A percentile compares a stretch with the other conserved stretches of the same genome.
These are phyloP conservation scores for Clathrospora elynae DNA, from an alignment of 2,329 filamentous ascomycete species.

Conservation along the genomic window DNA sequence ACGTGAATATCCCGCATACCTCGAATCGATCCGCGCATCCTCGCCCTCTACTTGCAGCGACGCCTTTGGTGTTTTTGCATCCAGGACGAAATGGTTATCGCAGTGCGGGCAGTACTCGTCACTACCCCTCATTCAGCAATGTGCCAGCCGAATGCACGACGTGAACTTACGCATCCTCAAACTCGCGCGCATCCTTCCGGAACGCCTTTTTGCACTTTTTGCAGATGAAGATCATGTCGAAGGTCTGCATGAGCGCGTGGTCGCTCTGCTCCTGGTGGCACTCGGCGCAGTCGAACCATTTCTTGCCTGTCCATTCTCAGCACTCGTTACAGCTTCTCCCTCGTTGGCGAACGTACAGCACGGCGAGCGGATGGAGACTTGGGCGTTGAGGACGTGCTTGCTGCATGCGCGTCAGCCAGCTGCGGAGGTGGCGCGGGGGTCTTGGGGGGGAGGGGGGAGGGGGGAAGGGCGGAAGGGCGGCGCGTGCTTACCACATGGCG, in stretches of 20 bases:
- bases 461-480: no score
- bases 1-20: constrained; percentile 47
- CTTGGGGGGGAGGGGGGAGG: constrained; percentile 17
- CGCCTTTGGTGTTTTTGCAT: constrained; percentile 82
- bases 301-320: constrained; percentile 65
- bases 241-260: constrained; percentile 74
- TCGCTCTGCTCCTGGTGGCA: constrained; percentile 84
- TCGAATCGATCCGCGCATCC: constrained; percentile 80
- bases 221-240: constrained; percentile 94
- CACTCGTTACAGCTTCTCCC: constrained; percentile 2
- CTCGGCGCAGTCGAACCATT: constrained; percentile 99
- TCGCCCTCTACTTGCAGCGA: constrained; percentile 87
- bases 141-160: background rate
- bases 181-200: constrained; percentile 88
- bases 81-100: constrained; percentile 97
- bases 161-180: constrained; percentile 69
- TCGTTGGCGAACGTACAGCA: constrained; percentile 72
- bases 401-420: constrained; percentile 55
- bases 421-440: constrained; percentile 23
- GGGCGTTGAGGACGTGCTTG: constrained; percentile 98
- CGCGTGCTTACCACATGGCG: constrained; percentile 36
- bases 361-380: constrained; percentile 92
- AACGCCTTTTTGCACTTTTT: constrained; percentile 99
- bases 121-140: constrained; percentile 49
- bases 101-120: constrained; percentile 99